Conservation (phyloP, 805 yeast species). For the Saccharomyces paradoxus region DNA sequence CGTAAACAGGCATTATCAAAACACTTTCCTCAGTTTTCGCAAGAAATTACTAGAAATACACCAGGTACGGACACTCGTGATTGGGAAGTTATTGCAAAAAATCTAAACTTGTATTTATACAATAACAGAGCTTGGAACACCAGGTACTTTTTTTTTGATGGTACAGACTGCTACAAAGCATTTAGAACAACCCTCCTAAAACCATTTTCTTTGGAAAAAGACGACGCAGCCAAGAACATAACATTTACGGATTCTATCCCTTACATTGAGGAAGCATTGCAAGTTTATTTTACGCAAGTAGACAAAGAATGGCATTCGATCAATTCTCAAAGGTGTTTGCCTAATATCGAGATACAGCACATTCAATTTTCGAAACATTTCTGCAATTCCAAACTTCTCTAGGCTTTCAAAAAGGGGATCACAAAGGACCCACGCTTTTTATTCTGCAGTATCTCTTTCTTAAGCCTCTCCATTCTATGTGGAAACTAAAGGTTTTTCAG, state of each 20-base stretch:
- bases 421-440: too few relatives aligned
- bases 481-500: too few relatives aligned
- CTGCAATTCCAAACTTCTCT: not conserved
- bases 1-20: not conserved
- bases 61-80: not conserved
- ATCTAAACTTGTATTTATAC: too few relatives aligned
- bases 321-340: too few relatives aligned
- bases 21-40: not conserved
- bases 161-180: not conserved
- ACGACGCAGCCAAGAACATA: not conserved
- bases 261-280: not conserved
- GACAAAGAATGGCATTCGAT: not conserved
- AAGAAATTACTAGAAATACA: too few relatives aligned
- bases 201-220: not conserved
- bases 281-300: not conserved
- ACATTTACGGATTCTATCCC: not conserved
- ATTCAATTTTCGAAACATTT: not conserved
- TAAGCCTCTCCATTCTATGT: too few relatives aligned
- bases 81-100: not conserved
- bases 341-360: too few relatives aligned
- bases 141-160: not conserved
- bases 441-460: not conserved
- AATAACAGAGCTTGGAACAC: not conserved
- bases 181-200: not conserved
- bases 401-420: not conserved